A percentile compares a stretch with the other conserved stretches of the same genome.
Evolutionary conservation across 192 early-diverging fungal genomes (phyloP).

Genomic region (Mortierella claussenii): DNA sequence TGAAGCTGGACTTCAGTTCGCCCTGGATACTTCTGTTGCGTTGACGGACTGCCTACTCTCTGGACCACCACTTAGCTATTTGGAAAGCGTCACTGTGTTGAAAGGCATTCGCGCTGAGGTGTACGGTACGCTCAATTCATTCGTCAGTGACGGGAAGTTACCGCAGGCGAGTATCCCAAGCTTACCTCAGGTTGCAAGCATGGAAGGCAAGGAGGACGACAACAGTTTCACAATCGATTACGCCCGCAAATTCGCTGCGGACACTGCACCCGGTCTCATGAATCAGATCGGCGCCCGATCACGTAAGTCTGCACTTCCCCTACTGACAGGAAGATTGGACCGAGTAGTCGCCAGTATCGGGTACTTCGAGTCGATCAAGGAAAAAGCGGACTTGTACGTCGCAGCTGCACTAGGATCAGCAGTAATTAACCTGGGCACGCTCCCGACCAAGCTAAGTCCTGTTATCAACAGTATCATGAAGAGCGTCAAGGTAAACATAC

Average conservation of each 20-base stretch:
- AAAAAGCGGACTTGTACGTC: constrained; percentile 75
- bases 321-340: constrained; percentile 69
- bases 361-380: constrained; percentile 69
- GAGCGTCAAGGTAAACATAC: constrained; percentile 76
- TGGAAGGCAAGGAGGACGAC: constrained; percentile 32
- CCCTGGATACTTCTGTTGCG: constrained; percentile 62
- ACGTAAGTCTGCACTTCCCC: constrained; percentile 43
- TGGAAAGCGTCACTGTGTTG: constrained; percentile 71
- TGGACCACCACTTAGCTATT: constrained; percentile 67
- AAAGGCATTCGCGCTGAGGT: constrained; percentile 75
- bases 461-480: constrained; percentile 91
- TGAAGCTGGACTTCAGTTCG: constrained; percentile 56
- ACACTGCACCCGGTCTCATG: constrained; percentile 57
- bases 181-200: constrained; percentile 63
- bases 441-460: constrained; percentile 87
- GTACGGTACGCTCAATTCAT: constrained; percentile 67
- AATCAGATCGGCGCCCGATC: constrained; percentile 48
- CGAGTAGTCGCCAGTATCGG: constrained; percentile 73
- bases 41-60: constrained; percentile 66
- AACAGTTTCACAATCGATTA: constrained; percentile 66
- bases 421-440: constrained; percentile 75
- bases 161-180: constrained; percentile 54
- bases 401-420: constrained; percentile 82
- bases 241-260: constrained; percentile 59
- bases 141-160: constrained; percentile 62